Conservation (phyloP, 139 green algal species). For the Nannochloris sp. region DNA sequence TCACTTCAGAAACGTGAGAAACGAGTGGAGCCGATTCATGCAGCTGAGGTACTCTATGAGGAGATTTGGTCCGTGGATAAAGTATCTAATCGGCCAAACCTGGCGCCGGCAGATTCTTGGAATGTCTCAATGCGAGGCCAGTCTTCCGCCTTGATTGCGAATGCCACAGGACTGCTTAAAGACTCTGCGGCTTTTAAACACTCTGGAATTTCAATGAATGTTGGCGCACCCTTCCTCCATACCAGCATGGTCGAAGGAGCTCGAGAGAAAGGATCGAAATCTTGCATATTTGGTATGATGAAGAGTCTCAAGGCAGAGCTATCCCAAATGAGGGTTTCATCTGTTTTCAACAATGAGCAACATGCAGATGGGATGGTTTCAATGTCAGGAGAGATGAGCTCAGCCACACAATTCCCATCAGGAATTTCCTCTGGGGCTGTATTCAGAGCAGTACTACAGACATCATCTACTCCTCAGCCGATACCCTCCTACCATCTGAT, state of each 20-base stretch:
- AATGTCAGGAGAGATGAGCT: not conserved
- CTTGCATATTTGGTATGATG: conserved; percentile 1
- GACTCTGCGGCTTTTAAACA: not conserved
- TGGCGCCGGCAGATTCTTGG: not conserved
- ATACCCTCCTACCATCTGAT: conserved; percentile 30
- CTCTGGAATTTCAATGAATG: not conserved
- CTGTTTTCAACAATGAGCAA: not conserved
- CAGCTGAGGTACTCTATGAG: conserved; percentile 27
- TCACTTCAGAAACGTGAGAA: not conserved
- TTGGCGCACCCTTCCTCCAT: not conserved
- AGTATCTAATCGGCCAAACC: not conserved
- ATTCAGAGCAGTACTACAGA: conserved; percentile 8
- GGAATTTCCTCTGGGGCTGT: not conserved
- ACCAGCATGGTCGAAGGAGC: not conserved
- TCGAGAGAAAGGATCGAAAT: not conserved
- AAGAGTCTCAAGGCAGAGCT: not conserved
- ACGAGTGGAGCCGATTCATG: not conserved
- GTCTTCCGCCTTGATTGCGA: not conserved
- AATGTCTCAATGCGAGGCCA: not conserved
- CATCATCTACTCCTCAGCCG: not conserved
- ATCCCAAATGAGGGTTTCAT: not conserved
- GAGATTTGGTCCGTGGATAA: conserved; percentile 14
- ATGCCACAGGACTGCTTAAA: not conserved
- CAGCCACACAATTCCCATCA: not conserved
- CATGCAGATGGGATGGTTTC: no score